Evolutionary conservation across 176 grass and related monocot genomes (phyloP).

Genomic region (Areca catechu): DNA sequence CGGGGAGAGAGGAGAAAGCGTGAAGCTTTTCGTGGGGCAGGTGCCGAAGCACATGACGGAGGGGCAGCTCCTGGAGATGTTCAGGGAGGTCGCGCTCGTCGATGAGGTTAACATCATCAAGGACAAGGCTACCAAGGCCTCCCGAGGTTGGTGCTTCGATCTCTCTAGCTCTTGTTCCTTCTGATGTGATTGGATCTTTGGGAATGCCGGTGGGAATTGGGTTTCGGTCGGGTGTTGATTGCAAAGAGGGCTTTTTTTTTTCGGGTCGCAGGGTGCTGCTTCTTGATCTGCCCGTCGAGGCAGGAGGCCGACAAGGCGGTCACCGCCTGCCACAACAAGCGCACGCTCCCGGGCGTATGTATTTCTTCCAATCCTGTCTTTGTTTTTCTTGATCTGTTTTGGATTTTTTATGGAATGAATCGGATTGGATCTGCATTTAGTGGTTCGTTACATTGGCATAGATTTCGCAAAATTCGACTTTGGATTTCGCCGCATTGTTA

Average conservation of each 20-base stretch:
- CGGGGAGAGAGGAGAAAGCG: slow-evolving; percentile 39
- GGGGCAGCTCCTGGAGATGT: slow-evolving; percentile 56
- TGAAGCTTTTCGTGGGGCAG: slow-evolving; percentile 84
- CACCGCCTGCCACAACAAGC: slow-evolving; percentile 79
- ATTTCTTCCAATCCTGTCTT: background rate
- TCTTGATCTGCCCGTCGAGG: slow-evolving; percentile 86
- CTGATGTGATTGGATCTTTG: too few species aligned
- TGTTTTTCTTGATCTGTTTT: too few species aligned
- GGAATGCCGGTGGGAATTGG: too few species aligned
- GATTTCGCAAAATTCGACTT: too few species aligned
- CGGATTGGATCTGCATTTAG: too few species aligned
- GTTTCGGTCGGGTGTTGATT: background rate
- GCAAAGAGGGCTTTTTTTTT: slow-evolving; percentile 2
- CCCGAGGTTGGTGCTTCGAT: slow-evolving; percentile 44
- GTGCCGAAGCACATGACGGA: slow-evolving; percentile 72
- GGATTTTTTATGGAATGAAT: too few species aligned
- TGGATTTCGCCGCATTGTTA: too few species aligned
- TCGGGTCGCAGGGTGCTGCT: slow-evolving; percentile 34
- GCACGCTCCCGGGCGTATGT: slow-evolving; percentile 72
- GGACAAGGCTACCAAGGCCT: slow-evolving; percentile 87
- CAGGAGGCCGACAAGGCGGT: slow-evolving; percentile 99
- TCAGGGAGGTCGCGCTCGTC: slow-evolving; percentile 75
- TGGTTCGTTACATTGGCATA: too few species aligned
- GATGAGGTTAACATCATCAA: slow-evolving; percentile 95
- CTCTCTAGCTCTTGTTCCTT: too few species aligned